phyloP scores from a whole-genome alignment of 352 stramenopile genomes.

The Lagenidium sp. region DNA sequence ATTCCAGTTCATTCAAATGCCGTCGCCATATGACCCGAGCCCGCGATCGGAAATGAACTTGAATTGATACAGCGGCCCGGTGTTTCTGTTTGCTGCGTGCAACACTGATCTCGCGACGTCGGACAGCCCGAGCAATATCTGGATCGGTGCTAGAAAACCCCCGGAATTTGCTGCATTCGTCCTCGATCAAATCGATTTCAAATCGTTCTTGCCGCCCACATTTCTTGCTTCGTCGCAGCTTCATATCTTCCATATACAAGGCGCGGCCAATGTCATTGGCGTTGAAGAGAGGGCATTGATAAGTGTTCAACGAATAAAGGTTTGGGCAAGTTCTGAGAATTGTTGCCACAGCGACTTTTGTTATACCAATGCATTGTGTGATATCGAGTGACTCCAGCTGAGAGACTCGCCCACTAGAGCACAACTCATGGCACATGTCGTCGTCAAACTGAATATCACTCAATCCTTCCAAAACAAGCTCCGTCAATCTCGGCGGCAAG shows the following conservation, averaged over 20 bases:
- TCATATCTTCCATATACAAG: conserved; percentile 9
- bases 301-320: conserved; percentile 42
- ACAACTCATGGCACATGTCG: conserved; percentile 21
- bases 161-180: conserved; percentile 23
- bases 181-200: conserved; percentile 37
- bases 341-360: conserved; percentile 11
- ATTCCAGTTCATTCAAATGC: conserved; percentile 10
- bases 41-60: conserved; percentile 28
- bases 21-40: conserved; percentile 17
- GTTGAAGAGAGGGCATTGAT: conserved; percentile 23
- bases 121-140: conserved; percentile 20
- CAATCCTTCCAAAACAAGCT: conserved; percentile 21
- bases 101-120: conserved; percentile 22
- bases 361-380: conserved; percentile 19
- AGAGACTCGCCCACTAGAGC: conserved; percentile 10
- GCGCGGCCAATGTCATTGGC: conserved; percentile 16
- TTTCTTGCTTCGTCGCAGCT: not conserved
- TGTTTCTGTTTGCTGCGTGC: conserved; percentile 10
- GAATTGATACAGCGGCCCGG: conserved; percentile 25
- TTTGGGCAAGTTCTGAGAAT: conserved; percentile 29
- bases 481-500: conserved; percentile 2
- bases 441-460: conserved; percentile 27
- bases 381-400: conserved; percentile 38
- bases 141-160: conserved; percentile 33
- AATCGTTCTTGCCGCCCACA: conserved; percentile 19